Conservation (phyloP, 257 asterid genomes). For the Scutellaria barbata region DNA sequence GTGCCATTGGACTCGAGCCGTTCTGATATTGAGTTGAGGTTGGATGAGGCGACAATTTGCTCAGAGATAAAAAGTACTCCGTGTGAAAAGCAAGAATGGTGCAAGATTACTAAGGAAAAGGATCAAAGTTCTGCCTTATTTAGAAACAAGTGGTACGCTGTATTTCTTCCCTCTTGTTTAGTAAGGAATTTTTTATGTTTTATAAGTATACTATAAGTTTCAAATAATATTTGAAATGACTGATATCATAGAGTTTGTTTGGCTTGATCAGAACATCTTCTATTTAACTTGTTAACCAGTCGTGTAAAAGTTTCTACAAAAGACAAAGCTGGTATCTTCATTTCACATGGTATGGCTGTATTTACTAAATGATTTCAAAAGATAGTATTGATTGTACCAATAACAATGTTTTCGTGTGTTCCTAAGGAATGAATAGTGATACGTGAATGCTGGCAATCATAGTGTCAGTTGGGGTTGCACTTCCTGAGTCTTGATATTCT, state of each 20-base stretch:
- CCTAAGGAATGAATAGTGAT: neutral
- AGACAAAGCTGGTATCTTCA: neutral
- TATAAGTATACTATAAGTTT: conserved; percentile 1
- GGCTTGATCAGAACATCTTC: neutral
- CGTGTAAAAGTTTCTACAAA: neutral
- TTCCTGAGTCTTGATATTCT: neutral
- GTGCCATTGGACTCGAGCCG: conserved; percentile 63
- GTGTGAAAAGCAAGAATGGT: conserved; percentile 71
- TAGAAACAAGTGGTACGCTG: conserved; percentile 63
- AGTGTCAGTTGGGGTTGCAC: neutral
- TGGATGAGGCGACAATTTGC: conserved; percentile 55
- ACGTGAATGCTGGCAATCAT: neutral
- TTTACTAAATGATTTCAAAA: neutral
- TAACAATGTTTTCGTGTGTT: neutral
- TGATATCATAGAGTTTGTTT: neutral
- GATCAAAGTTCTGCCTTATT: conserved; percentile 71
- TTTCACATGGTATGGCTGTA: neutral
- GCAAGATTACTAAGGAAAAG: conserved; percentile 78
- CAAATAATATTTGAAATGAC: conserved; percentile 13
- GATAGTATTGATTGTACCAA: neutral
- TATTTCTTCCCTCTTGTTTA: neutral
- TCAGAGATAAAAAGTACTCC: conserved; percentile 54
- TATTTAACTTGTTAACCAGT: neutral
- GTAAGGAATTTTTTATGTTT: neutral
- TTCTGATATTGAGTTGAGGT: conserved; percentile 72